Evolutionary conservation across 805 yeast genomes (phyloP), one percentile per base, ranked within the genome.

Genomic region (Zygoascus bituminiphila): DNA sequence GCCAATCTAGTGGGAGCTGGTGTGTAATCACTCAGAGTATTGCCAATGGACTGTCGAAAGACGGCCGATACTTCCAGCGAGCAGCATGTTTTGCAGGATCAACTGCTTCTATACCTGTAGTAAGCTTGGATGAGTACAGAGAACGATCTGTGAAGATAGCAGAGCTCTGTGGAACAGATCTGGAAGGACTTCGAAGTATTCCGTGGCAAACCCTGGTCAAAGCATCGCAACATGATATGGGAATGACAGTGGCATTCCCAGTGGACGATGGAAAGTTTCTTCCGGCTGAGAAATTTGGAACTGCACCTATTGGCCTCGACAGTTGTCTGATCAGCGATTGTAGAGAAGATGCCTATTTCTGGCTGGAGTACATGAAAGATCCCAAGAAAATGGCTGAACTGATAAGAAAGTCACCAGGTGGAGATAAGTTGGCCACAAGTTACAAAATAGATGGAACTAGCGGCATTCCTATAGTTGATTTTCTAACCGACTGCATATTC

Each of bases 1-100:
- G 80, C 5, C 63, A 74, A 39, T 66, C 73, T 31, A 76, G 79
- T 4, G 81, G 80, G 5, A 65, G 71, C 14, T 65, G 68, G 47
- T 66, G 72, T 5, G 63, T 72, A 2, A 67, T 68, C 44, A 69
- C 65, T 53, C 76, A 72, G 42, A 52, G 55, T 12, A 56, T 54
- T 20, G 46, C 52, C 22, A 39, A 47, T 23, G 49, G 41, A 10
- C 14, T 15, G 4, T 40, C 54, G n/a, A 46, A 49, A 20, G 54
- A 59, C 2, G 33, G 33, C 33, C 39, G 39, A 20, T 39, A 47
- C 15, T 58, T 61, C 45, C 35, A 48, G 15, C 54, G 59, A 35
- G 51, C 58, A 17, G 67, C 61, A 10, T 46, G 53, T 41, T 48
- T 63, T 46, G 54, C 61, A 12, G 66, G 67, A 9, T 55, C 58